Percentiles rank a stretch among this genome's conserved stretches.
Conservation (phyloP, 2,329 filamentous ascomycete species). For the Exutisphaerella laricina region DNA sequence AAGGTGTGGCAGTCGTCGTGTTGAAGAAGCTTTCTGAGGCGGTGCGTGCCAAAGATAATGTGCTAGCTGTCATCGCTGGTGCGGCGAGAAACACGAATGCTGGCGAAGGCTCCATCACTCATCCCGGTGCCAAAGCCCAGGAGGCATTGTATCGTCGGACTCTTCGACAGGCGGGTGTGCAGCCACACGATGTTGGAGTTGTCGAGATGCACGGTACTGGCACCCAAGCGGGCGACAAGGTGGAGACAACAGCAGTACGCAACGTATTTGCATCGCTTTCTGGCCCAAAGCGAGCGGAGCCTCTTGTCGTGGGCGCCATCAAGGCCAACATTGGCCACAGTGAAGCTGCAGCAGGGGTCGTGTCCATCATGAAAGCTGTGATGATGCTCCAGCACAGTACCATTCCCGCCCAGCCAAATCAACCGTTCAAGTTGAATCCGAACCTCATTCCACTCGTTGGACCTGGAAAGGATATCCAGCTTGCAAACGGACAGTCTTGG, state of each 20-base stretch:
- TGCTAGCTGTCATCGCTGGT: constrained; percentile 24
- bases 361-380: neutral
- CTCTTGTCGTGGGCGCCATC: neutral
- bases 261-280: neutral
- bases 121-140: constrained; percentile 18
- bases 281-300: neutral
- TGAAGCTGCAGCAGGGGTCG: neutral
- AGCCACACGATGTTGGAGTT: neutral
- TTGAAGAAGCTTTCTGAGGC: constrained; percentile 32
- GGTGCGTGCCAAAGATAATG: constrained; percentile 28
- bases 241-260: neutral
- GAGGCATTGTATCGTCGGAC: constrained; percentile 24
- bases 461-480: neutral
- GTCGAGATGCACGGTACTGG: neutral
- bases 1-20: constrained; percentile 23
- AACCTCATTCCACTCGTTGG: neutral
- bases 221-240: neutral
- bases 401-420: neutral
- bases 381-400: neutral
- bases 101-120: constrained; percentile 25
- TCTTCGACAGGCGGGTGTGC: neutral
- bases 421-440: neutral
- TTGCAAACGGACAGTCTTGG: neutral
- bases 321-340: neutral
- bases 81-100: constrained; percentile 25